phyloP scores from a whole-genome alignment of 2,329 filamentous ascomycete species.

The Alternaria ventricosa region DNA sequence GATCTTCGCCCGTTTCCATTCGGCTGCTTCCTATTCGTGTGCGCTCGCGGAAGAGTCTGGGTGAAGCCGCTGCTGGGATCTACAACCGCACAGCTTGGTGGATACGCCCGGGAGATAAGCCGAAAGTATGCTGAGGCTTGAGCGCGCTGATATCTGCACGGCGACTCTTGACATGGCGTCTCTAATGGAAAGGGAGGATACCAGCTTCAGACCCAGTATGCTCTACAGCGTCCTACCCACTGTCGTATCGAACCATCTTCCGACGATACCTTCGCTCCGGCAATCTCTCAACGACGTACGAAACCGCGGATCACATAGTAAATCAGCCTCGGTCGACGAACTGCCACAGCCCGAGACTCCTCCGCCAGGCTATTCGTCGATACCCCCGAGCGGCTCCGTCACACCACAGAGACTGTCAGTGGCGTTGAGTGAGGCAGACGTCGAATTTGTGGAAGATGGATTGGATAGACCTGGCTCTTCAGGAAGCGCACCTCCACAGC shows the following conservation, averaged over 20 bases:
- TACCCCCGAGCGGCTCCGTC: constrained; percentile 31
- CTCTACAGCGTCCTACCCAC: constrained; percentile 63
- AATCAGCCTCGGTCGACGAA: constrained; percentile 25
- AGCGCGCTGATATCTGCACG: background rate
- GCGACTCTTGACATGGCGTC: constrained; percentile 12
- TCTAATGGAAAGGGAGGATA: constrained; percentile 15
- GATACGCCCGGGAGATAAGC: constrained; percentile 18
- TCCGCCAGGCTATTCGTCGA: constrained; percentile 46
- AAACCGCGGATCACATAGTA: constrained; percentile 22
- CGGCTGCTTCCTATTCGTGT: constrained; percentile 2
- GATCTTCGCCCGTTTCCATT: background rate
- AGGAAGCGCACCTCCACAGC: constrained; percentile 21
- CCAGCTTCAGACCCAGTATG: constrained; percentile 48
- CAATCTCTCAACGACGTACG: constrained; percentile 41
- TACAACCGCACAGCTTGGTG: background rate
- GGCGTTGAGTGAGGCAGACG: constrained; percentile 25
- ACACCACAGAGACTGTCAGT: constrained; percentile 24
- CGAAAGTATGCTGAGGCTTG: constrained; percentile 14
- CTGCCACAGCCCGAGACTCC: constrained; percentile 39
- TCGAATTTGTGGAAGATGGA: constrained; percentile 31
- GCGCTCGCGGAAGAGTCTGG: background rate
- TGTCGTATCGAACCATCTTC: constrained; percentile 60
- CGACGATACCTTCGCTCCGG: constrained; percentile 58
- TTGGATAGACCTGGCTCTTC: constrained; percentile 36
- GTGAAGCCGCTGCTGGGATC: background rate